Conservation (phyloP, 2,329 filamentous ascomycete genomes). For the Amylocarpus encephaloides region DNA sequence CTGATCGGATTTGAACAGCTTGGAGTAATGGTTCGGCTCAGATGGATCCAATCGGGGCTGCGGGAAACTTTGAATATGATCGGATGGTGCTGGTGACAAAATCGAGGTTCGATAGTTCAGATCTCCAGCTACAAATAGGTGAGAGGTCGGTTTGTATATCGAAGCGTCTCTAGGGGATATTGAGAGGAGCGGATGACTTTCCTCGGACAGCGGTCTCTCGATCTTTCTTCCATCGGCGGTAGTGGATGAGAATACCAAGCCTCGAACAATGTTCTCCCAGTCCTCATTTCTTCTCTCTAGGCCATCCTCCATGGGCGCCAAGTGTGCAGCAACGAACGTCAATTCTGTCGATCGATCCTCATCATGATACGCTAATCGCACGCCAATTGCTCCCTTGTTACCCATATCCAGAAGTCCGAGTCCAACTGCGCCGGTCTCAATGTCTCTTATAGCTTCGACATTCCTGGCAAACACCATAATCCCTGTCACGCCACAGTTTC, state of each 20-base stretch:
- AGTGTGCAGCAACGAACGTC: conserved; percentile 82
- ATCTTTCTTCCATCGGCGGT: conserved; percentile 13
- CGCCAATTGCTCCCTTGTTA: conserved; percentile 87
- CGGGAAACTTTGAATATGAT: conserved; percentile 53
- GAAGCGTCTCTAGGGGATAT: conserved; percentile 43
- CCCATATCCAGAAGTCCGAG: conserved; percentile 85
- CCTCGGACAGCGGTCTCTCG: conserved; percentile 21
- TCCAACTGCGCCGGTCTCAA: conserved; percentile 77
- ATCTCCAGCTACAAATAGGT: conserved; percentile 85
- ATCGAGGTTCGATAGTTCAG: conserved; percentile 88
- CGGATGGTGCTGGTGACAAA: conserved; percentile 52
- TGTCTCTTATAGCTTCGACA: conserved; percentile 50
- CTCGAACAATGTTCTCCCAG: conserved; percentile 77
- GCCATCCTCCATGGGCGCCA: conserved; percentile 81
- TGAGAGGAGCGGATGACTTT: conserved; percentile 37
- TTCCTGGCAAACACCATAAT: conserved; percentile 77
- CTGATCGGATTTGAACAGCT: conserved; percentile 71
- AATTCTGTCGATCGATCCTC: conserved; percentile 49
- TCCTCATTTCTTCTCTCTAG: conserved; percentile 73
- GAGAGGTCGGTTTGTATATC: conserved; percentile 67
- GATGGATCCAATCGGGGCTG: conserved; percentile 45
- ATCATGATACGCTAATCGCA: conserved; percentile 57
- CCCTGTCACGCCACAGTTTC: conserved; percentile 83
- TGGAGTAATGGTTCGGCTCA: conserved; percentile 54
- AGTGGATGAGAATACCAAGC: conserved; percentile 64